A percentile compares a stretch with the other conserved stretches of the same genome.
Evolutionary conservation across 116 monocot species (phyloP).

Genomic region (Zostera marina): DNA sequence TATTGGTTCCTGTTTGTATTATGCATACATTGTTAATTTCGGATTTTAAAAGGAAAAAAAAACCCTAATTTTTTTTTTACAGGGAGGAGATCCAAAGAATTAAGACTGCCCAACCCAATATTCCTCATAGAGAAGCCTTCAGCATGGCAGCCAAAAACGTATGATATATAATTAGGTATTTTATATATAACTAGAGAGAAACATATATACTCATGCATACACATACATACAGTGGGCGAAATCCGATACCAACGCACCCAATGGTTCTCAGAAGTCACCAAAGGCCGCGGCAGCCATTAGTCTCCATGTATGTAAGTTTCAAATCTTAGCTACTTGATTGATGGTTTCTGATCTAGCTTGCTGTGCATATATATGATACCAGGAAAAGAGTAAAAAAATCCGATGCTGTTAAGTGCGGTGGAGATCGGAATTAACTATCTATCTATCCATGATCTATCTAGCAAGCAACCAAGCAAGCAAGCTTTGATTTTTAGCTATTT

Average conservation of each 20-base stretch:
- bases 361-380: background rate
- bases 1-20: constrained; percentile 11
- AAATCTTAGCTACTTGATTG: background rate
- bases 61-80: background rate
- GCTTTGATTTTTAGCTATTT: no score
- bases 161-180: constrained; percentile 4
- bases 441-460: background rate
- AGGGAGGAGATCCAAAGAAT: constrained; percentile 95
- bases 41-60: no score
- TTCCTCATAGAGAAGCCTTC: constrained; percentile 88
- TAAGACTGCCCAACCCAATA: constrained; percentile 75
- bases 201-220: no score
- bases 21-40: background rate
- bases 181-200: no score
- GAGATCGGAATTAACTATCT: background rate
- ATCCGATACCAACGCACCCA: constrained; percentile 3
- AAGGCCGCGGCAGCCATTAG: background rate
- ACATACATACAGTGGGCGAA: constrained; percentile 2
- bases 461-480: background rate
- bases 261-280: constrained; percentile 3
- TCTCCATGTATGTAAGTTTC: background rate
- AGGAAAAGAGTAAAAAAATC: constrained; percentile 1
- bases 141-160: constrained; percentile 95
- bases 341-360: no score
- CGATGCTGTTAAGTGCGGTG: constrained; percentile 1